A percentile compares a stretch with the other conserved stretches of the same genome.
Conservation (phyloP, 139 green algal species). For the Auxenochlorella protothecoides region DNA sequence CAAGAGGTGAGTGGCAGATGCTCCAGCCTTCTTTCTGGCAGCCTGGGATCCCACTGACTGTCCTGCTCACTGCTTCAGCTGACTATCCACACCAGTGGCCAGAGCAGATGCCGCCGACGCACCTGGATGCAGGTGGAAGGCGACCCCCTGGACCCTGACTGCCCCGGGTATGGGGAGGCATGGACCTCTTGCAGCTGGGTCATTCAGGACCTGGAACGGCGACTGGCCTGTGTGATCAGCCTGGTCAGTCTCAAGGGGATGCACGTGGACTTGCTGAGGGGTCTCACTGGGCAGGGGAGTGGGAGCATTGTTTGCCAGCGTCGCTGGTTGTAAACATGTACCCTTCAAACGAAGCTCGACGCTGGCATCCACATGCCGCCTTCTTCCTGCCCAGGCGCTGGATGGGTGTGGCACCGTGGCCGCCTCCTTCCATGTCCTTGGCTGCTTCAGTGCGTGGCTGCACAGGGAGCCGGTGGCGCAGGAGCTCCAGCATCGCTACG, state of each 20-base stretch:
- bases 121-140: constrained; percentile 47
- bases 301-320: background rate
- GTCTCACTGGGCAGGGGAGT: background rate
- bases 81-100: too few relatives aligned
- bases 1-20: too few relatives aligned
- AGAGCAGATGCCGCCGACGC: too few relatives aligned
- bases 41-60: too few relatives aligned
- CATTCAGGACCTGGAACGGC: constrained; percentile 72
- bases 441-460: constrained; percentile 78
- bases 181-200: constrained; percentile 45
- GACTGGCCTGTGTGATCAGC: constrained; percentile 69
- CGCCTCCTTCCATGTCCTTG: constrained; percentile 82
- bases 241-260: constrained; percentile 31
- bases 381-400: constrained; percentile 43
- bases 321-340: background rate
- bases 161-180: constrained; percentile 59
- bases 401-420: constrained; percentile 70
- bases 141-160: constrained; percentile 70
- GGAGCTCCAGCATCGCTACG: constrained; percentile 67
- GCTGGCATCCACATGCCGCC: background rate
- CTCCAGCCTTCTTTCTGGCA: too few relatives aligned
- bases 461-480: constrained; percentile 68
- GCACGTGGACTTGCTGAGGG: background rate
- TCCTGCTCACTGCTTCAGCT: too few relatives aligned
- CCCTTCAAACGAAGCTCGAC: background rate